A percentile compares a stretch with the other conserved stretches of the same genome.
These are phyloP conservation scores for Funneliformis caledonium DNA, from an alignment of 371 early-diverging fungal species.

Conservation along the genomic window DNA sequence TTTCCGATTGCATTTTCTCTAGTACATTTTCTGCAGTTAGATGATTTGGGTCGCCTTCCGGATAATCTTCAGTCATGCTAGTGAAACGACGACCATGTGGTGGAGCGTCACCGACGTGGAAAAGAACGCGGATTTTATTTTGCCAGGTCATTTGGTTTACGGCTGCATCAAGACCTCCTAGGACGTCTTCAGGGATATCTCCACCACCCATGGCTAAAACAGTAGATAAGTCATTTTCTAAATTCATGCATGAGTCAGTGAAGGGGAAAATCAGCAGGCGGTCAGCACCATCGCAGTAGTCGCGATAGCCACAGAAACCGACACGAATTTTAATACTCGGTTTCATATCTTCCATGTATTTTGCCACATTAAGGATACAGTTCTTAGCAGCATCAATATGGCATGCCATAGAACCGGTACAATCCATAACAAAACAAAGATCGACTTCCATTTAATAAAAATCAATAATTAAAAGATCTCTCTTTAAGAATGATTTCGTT, in stretches of 20 bases:
- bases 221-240: not conserved
- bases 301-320: slow-evolving; percentile 30
- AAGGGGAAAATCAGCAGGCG: not conserved
- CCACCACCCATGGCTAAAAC: not conserved
- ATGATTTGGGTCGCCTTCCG: not conserved
- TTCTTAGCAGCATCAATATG: not conserved
- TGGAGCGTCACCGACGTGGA: not conserved
- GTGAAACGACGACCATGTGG: not conserved
- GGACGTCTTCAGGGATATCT: slow-evolving; percentile 16
- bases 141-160: not conserved
- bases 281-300: not conserved
- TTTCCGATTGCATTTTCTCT: not conserved
- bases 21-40: slow-evolving; percentile 14
- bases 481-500: no score
- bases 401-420: slow-evolving; percentile 11
- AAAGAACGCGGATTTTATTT: not conserved
- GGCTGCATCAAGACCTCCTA: slow-evolving; percentile 25
- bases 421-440: slow-evolving; percentile 29
- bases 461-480: no score
- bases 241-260: not conserved
- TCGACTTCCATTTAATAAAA: not conserved
- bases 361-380: not conserved
- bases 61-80: not conserved
- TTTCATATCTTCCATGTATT: not conserved
- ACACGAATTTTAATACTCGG: slow-evolving; percentile 20